phyloP scores from a whole-genome alignment of 164 flowering plant genomes.

The Liquidambar formosana region DNA sequence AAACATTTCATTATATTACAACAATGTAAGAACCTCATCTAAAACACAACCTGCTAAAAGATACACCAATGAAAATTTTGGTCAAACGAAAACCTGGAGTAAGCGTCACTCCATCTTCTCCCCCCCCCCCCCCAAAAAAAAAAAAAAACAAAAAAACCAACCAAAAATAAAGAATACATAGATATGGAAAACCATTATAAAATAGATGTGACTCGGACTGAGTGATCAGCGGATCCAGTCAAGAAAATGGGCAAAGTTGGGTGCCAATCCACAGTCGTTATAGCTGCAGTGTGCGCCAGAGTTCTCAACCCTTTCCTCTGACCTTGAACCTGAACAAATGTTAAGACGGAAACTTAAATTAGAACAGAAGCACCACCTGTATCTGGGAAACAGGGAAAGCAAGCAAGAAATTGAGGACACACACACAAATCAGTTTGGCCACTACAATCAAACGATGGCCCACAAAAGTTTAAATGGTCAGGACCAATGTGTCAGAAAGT shows the following conservation, averaged over 20 bases:
- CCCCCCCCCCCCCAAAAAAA: too few species aligned
- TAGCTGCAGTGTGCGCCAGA: conserved; percentile 73
- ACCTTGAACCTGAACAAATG: conserved; percentile 55
- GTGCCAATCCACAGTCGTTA: conserved; percentile 96
- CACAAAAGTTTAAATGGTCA: not conserved
- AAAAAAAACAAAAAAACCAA: too few species aligned
- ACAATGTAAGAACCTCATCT: too few species aligned
- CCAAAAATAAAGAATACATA: not conserved
- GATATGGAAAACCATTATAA: conserved; percentile 6
- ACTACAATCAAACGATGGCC: not conserved
- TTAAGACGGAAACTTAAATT: not conserved
- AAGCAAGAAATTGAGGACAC: not conserved
- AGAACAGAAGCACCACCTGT: not conserved
- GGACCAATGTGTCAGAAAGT: not conserved
- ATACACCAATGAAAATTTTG: too few species aligned
- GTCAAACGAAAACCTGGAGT: too few species aligned
- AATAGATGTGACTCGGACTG: conserved; percentile 74
- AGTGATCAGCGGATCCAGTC: conserved; percentile 91
- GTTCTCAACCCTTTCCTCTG: conserved; percentile 56
- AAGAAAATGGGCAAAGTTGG: conserved; percentile 82
- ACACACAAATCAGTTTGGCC: too few species aligned
- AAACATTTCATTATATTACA: too few species aligned
- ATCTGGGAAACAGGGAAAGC: not conserved
- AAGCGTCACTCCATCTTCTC: not conserved
- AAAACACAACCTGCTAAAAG: too few species aligned